Evolutionary conservation across 1,139 yeast species (phyloP), one percentile per base, ranked within the genome.

Genomic region (Suhomyces panamericanus): DNA sequence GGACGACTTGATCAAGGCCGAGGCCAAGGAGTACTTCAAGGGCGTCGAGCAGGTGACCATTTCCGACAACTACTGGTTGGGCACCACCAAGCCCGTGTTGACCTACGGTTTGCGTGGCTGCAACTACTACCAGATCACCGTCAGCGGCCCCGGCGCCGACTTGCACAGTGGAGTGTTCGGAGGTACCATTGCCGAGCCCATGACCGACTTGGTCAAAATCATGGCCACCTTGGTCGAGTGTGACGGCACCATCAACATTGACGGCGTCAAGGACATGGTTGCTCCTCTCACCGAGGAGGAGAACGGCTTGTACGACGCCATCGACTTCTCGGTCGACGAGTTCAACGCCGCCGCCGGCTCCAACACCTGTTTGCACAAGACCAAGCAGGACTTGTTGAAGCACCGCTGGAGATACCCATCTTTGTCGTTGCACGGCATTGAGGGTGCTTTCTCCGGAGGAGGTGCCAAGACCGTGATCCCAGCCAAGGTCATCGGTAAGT

Each of bases 351-450:
- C 97, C 41, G 74, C 93, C 32, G 98, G 98, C 42, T 85, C 96
- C 17, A 65, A 87, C 53, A 90, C 97, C 37, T 81, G 90, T 34
- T 75, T 91, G 51, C 85, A 85, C 69, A 77, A 81, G 51, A 78
- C 78, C 63, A 88, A 89, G 68, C 83, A 88, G 70, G 86, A 84
- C 49, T 86, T 91, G 54, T 80, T 93, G 62, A 93, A 90, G 85
- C 97, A 93, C 69, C 85, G 99, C 78, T 93, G 99, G 99, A 85
- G 99, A 78, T 89, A 77, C 72, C 98, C 99, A 49, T 90, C 99
- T 15, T 77, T 93, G 61, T 90, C 98, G 6, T 70, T 93, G 53
- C 99, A 93, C 69, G 99, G 99, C 56, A 80, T 93, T 50, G 99
- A 93, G 70, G 99, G 99, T 53, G 99, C 99, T 8, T 93, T 93